Conservation (phyloP, 2,329 filamentous ascomycete genomes). For the Fusarium cyanostomum region DNA sequence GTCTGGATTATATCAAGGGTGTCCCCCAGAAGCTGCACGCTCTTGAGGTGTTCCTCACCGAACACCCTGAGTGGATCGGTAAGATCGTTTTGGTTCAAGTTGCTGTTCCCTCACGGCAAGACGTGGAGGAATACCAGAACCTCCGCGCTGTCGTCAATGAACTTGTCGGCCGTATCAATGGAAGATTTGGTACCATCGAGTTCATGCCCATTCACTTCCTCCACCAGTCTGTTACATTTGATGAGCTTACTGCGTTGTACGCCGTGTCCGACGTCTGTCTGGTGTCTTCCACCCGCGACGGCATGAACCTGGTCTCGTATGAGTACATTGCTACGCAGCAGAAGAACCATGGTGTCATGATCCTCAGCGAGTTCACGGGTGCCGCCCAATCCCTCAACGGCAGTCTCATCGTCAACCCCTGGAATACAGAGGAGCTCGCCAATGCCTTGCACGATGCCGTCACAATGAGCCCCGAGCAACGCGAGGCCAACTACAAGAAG, state of each 20-base stretch:
- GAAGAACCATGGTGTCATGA: slow-evolving; percentile 90
- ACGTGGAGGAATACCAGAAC: slow-evolving; percentile 98
- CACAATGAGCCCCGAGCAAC: slow-evolving; percentile 91
- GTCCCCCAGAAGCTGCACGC: slow-evolving; percentile 98
- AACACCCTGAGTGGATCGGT: slow-evolving; percentile 97
- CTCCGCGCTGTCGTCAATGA: slow-evolving; percentile 95
- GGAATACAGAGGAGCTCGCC: slow-evolving; percentile 96
- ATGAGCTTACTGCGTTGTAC: slow-evolving; percentile 93
- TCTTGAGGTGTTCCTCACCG: slow-evolving; percentile 93
- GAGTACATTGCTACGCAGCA: slow-evolving; percentile 97
- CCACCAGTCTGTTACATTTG: slow-evolving; percentile 94
- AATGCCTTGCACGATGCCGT: slow-evolving; percentile 96
- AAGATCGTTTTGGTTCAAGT: slow-evolving; percentile 97
- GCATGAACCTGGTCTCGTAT: slow-evolving; percentile 98
- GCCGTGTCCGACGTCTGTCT: slow-evolving; percentile 92
- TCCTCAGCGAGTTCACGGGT: slow-evolving; percentile 95
- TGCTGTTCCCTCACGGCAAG: slow-evolving; percentile 91
- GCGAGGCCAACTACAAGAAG: slow-evolving; percentile 87
- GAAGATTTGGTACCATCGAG: slow-evolving; percentile 94
- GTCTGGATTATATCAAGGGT: slow-evolving; percentile 98
- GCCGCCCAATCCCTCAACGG: slow-evolving; percentile 95
- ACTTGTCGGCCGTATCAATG: slow-evolving; percentile 95
- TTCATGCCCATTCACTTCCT: slow-evolving; percentile 99
- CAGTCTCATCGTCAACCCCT: slow-evolving; percentile 94
- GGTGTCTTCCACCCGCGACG: slow-evolving; percentile 94